Conservation (phyloP, 805 yeast genomes). For the Suhomyces xylopsoci region DNA sequence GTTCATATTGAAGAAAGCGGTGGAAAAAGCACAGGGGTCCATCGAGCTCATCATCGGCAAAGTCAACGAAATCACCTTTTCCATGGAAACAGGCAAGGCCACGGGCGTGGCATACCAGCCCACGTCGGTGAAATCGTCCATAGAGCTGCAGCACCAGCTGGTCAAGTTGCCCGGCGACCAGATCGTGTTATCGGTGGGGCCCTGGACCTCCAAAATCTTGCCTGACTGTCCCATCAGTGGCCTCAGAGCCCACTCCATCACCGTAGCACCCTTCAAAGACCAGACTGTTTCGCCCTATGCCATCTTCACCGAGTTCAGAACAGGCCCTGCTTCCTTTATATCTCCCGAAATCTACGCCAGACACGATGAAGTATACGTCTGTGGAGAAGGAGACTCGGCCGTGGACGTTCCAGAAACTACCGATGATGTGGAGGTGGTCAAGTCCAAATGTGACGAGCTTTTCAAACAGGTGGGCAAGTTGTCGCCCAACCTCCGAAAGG, state of each 20-base stretch:
- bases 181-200: slow-evolving; percentile 86
- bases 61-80: slow-evolving; percentile 63
- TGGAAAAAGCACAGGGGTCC: slow-evolving; percentile 62
- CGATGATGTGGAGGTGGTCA: slow-evolving; percentile 86
- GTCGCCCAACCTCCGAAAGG: slow-evolving; percentile 65
- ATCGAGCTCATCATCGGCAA: slow-evolving; percentile 86
- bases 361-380: slow-evolving; percentile 91
- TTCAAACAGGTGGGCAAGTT: slow-evolving; percentile 77
- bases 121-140: slow-evolving; percentile 25
- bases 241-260: slow-evolving; percentile 90
- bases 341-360: slow-evolving; percentile 95
- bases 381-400: slow-evolving; percentile 94
- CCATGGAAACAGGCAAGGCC: slow-evolving; percentile 63
- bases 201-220: slow-evolving; percentile 90
- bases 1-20: slow-evolving; percentile 72
- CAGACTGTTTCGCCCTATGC: slow-evolving; percentile 85
- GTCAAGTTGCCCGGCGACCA: slow-evolving; percentile 64
- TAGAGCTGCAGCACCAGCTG: slow-evolving; percentile 23
- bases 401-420: slow-evolving; percentile 92
- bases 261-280: slow-evolving; percentile 74
- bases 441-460: slow-evolving; percentile 83
- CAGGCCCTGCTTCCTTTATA: slow-evolving; percentile 65
- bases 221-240: slow-evolving; percentile 96
- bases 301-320: slow-evolving; percentile 83
- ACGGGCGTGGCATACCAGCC: slow-evolving; percentile 68